Base-by-base conservation (phyloP, 805 yeast species). In the Ogataea minuta region DNA sequence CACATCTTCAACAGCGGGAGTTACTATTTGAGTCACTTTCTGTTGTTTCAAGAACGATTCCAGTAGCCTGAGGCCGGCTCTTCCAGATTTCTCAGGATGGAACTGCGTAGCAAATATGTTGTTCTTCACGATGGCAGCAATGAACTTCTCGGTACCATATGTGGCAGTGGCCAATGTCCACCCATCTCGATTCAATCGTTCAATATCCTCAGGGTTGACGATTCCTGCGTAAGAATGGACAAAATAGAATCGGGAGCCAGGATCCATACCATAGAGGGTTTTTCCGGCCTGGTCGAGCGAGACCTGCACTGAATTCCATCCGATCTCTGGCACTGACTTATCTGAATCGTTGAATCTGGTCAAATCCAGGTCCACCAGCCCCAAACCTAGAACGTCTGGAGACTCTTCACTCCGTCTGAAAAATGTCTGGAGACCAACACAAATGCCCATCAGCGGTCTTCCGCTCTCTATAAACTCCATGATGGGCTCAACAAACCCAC, bases 51-150 rank as follows among this genome's bases (percentile, higher is more conserved):
- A 67, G 58, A 93, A 93, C 19, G 85, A 76, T 42, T 74, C 73
- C 42, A 93, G 74, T 8, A 91, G 78, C 45, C 76, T 74, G 31
- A 93, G 68, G 34, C 99, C 99, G 4, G 96, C 95, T 15, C 69
- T 58, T 9, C 99, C 99, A 3, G 96, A 87, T 62, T 93, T 93
- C 59, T 93, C 99, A n/a, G 99, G 99, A 64, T 93, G 99, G 63
- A 93, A 93, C 62, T 93, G 99, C 1, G 98, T 93, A 29, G 97
- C 96, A 64, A 93, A 86, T 9, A 91, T 68, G 47, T 88, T 90
- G 43, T 73, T 87, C 54, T 74, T 82, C 21, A 80, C 60, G 34
- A 90, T 60, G 0, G 98, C 93, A 11, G 97, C 95, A 45, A 93
- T 68, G 53, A 90, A 93, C 35, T 64, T 71, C 63, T 93, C 90